These are phyloP conservation scores for Corylus heterophylla DNA, from an alignment of 306 rosid species.

Conservation along the genomic window DNA sequence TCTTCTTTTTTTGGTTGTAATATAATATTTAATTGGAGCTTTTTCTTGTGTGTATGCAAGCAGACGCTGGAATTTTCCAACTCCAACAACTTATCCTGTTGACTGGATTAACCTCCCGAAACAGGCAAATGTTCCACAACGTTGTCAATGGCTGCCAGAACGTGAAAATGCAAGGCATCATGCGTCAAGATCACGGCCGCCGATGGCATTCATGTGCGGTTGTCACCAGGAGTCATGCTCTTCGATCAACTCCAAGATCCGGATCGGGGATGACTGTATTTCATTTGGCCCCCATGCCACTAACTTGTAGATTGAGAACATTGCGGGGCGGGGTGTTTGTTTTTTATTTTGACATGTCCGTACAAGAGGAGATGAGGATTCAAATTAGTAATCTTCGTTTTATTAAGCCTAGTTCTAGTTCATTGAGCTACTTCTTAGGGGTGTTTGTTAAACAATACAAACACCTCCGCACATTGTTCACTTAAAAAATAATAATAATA, in stretches of 20 bases:
- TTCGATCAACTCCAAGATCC: conserved; percentile 30
- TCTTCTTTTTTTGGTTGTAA: too few relatives aligned
- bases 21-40: background rate
- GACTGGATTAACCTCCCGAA: conserved; percentile 39
- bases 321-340: conserved; percentile 1
- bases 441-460: too few relatives aligned
- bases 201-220: conserved; percentile 60
- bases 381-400: too few relatives aligned
- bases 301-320: conserved; percentile 58
- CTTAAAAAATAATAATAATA: too few relatives aligned
- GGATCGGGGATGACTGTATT: conserved; percentile 57
- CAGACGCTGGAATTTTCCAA: conserved; percentile 41
- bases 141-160: conserved; percentile 44
- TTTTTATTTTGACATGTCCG: too few relatives aligned
- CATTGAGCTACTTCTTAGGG: too few relatives aligned
- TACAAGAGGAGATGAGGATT: too few relatives aligned
- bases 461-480: too few relatives aligned
- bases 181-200: conserved; percentile 34
- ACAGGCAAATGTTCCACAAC: conserved; percentile 58
- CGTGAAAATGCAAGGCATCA: conserved; percentile 33
- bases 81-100: conserved; percentile 44
- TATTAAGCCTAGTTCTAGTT: too few relatives aligned
- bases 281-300: conserved; percentile 64
- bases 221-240: conserved; percentile 46
- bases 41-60: background rate